Percentiles rank a stretch among this genome's conserved stretches.
Conservation (phyloP, 176 grass and related monocot species). For the Phyllostachys edulis region DNA sequence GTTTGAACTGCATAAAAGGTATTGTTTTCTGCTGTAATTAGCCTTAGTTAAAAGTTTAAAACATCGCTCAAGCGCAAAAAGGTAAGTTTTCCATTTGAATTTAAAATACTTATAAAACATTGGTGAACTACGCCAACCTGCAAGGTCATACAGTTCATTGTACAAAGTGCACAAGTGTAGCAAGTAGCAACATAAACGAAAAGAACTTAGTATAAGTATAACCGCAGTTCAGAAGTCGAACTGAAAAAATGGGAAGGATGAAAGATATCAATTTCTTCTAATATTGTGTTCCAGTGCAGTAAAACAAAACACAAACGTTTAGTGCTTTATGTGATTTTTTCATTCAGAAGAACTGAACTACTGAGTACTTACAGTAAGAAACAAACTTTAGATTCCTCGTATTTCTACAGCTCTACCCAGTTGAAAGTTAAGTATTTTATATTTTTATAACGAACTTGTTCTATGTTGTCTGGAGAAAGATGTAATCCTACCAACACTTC, state of each 20-base stretch:
- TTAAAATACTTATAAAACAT: background rate
- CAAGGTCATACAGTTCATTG: constrained; percentile 3
- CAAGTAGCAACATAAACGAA: background rate
- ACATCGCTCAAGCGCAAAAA: background rate
- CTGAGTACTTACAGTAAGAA: background rate
- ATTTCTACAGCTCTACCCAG: background rate
- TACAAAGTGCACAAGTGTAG: background rate
- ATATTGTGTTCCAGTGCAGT: background rate
- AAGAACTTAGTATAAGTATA: background rate
- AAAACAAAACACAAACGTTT: background rate
- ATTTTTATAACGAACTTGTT: background rate
- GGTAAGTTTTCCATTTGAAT: background rate
- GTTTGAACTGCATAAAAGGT: constrained; percentile 49
- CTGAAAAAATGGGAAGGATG: background rate
- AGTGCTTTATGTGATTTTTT: background rate
- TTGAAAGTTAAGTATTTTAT: background rate
- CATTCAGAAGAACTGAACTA: background rate
- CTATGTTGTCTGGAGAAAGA: background rate
- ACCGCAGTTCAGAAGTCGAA: background rate
- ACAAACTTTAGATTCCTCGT: background rate
- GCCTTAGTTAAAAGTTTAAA: background rate
- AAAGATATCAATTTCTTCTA: background rate
- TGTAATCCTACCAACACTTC: background rate
- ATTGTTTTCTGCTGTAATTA: constrained; percentile 12
- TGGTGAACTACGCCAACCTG: background rate